Evolutionary conservation across 441 rosid species (phyloP), one percentile per base, ranked within the genome.

Genomic region (California macrophylla): DNA sequence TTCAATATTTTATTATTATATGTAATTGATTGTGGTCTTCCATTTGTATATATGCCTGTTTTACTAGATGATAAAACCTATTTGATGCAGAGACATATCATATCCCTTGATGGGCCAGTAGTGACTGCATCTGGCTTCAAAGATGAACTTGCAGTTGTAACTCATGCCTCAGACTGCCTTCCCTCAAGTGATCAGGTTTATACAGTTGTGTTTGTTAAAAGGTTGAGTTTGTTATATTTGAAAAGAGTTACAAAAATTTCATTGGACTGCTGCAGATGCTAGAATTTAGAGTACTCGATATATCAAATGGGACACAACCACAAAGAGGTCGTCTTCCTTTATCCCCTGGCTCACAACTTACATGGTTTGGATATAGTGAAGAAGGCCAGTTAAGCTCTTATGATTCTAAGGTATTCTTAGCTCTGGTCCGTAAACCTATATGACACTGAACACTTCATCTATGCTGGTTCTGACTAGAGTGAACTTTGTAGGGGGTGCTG

Each of bases 291-390:
- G 85, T 86, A 70, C 82, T 86, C 69, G 82, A 89, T 77, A 76
- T 89, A 71, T 76, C 83, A 24, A 82, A 73, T 69, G 83, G 87
- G 73, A 82, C 88, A 23, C 90, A 81, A 78, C 81, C 82, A 66
- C 73, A 80, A 54, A 77, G 72, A 69, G 93, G 97, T 34, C 84
- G 87, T 67, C 87, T 93, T 78, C 89, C 98, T 13, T 67, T 87
- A 75, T 83, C 88, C 77, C 96, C 98, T 71, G 87, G 91, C 75
- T 93, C 98, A 66, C 76, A 69, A 74, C 73, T 93, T 73, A 72
- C 79, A 52, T 93, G 98, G 98, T 75, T 91, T 62, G 97, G 97
- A 42, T 93, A 88, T 75, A 89, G 91, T 68, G 96, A 93, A 70
- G 92, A 89, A 77, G 98, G 98, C 56, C 85, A 79, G 50, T 77